Evolutionary conservation across 2,329 filamentous ascomycete species (phyloP), one percentile per base, ranked within the genome.

Genomic region (Albophoma yamanashiensis): DNA sequence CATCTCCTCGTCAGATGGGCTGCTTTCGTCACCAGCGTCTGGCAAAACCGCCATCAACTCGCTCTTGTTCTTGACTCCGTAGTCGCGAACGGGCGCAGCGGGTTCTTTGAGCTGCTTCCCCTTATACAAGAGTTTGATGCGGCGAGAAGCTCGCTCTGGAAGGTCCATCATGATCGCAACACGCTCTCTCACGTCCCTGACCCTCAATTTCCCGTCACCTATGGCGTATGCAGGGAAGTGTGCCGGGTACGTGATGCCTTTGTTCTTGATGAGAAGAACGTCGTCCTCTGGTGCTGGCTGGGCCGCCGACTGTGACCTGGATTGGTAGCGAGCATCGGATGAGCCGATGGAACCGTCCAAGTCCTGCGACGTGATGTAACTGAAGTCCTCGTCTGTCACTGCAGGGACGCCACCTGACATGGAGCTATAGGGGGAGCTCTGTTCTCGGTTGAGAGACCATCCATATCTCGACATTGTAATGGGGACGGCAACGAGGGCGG

Each of bases 301-400:
- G 45, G 67, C 66, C 9, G 70, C 67, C 36, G 74, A 70, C 56
- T 68, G 70, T 50, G 71, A 68, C 57, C 73, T 72, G 36, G 76
- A 72, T 60, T 78, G 75, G 63, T 80, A 78, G n/a, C 67, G 71
- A 68, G 66, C 64, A 67, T 73, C 67, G 62, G 65, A 70, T 62
- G 68, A 69, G 68, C 72, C 71, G 64, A 70, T 65, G 34, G 72
- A 72, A 42, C 76, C 73, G 62, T 83, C 79, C 45, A 92, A 73
- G 67, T 92, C 89, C 67, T 89, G 84, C 36, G 86, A 86, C n/a
- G 89, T 91, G 69, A 92, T 92, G 76, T 93, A 92, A 70, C 85
- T 88, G 72, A 86, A 93, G 75, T 92, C 89, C 40, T 87, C 83
- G 65, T 91, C 88, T 66, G 84, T 89, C 62, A 92, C 86, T 64